Evolutionary conservation across 352 stramenopile species (phyloP).

Genomic region (Pythium folliculosum): DNA sequence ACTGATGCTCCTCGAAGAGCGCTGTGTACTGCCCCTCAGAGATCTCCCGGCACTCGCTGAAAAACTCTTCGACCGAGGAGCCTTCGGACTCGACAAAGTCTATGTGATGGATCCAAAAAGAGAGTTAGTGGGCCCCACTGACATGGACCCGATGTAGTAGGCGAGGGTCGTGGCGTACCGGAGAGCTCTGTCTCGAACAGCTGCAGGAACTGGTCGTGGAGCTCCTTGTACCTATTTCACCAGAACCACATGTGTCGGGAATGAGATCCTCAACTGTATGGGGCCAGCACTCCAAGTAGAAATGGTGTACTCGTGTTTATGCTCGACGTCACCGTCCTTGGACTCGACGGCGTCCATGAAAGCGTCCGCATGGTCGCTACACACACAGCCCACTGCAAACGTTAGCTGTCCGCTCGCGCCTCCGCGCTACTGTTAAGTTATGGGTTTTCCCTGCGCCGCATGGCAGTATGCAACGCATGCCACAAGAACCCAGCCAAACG

Average conservation of each 20-base stretch:
- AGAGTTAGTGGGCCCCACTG: neutral
- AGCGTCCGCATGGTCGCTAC: slow-evolving; percentile 59
- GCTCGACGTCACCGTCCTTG: slow-evolving; percentile 64
- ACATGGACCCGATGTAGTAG: neutral
- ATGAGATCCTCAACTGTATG: no score
- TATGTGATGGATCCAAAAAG: slow-evolving; percentile 16
- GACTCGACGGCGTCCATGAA: slow-evolving; percentile 67
- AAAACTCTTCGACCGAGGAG: slow-evolving; percentile 68
- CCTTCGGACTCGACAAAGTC: slow-evolving; percentile 77
- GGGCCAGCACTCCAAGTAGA: neutral
- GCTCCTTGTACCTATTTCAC: slow-evolving; percentile 57
- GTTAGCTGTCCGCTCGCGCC: no score
- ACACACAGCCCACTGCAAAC: neutral
- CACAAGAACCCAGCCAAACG: no score
- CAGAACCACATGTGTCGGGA: neutral
- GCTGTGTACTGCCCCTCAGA: slow-evolving; percentile 60
- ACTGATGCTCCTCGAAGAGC: slow-evolving; percentile 70
- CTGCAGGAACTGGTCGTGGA: slow-evolving; percentile 74
- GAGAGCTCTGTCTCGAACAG: slow-evolving; percentile 75
- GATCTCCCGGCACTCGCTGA: slow-evolving; percentile 62
- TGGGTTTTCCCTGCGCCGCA: no score
- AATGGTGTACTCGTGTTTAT: slow-evolving; percentile 66
- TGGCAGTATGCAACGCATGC: no score
- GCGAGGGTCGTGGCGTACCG: slow-evolving; percentile 23
- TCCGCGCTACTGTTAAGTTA: no score